Evolutionary conservation across 2,329 filamentous ascomycete genomes (phyloP).

Genomic region (Ilyonectria destructans): DNA sequence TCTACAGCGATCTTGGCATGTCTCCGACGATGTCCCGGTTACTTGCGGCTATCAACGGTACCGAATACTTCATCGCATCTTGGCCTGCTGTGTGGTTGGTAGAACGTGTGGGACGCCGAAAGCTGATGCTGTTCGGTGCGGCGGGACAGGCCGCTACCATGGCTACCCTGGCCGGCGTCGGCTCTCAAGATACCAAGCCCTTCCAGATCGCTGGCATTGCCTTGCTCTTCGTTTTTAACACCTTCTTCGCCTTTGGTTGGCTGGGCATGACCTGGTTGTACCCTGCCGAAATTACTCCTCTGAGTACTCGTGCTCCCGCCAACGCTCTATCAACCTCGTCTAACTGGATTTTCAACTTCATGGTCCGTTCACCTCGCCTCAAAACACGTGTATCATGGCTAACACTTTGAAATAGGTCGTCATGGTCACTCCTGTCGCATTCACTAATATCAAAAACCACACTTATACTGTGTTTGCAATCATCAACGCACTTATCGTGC

Average conservation of each 20-base stretch:
- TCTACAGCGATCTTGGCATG: conserved; percentile 72
- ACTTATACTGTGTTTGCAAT: conserved; percentile 79
- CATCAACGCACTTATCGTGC: conserved; percentile 75
- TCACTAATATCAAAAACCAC: conserved; percentile 71
- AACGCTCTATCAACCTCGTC: conserved; percentile 70
- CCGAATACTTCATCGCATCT: conserved; percentile 74
- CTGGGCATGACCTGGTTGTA: conserved; percentile 76
- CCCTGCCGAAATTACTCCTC: conserved; percentile 77
- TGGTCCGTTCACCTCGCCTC: conserved; percentile 53
- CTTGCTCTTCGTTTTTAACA: conserved; percentile 76
- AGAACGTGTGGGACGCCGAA: conserved; percentile 77
- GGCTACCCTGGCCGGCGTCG: conserved; percentile 74
- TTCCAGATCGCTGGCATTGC: conserved; percentile 75
- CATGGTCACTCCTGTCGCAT: conserved; percentile 74
- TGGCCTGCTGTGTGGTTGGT: conserved; percentile 75
- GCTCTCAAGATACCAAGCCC: conserved; percentile 63
- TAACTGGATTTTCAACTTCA: conserved; percentile 77
- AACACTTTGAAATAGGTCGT: conserved; percentile 59
- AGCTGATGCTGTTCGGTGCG: conserved; percentile 81
- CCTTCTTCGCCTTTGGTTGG: conserved; percentile 74
- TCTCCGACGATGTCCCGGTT: conserved; percentile 71
- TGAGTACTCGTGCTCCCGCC: conserved; percentile 76
- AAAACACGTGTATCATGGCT: background rate
- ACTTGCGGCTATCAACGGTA: conserved; percentile 61
- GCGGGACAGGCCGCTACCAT: conserved; percentile 75